Conservation (phyloP, 495 filamentous ascomycete species). For the Neurospora intermedia region DNA sequence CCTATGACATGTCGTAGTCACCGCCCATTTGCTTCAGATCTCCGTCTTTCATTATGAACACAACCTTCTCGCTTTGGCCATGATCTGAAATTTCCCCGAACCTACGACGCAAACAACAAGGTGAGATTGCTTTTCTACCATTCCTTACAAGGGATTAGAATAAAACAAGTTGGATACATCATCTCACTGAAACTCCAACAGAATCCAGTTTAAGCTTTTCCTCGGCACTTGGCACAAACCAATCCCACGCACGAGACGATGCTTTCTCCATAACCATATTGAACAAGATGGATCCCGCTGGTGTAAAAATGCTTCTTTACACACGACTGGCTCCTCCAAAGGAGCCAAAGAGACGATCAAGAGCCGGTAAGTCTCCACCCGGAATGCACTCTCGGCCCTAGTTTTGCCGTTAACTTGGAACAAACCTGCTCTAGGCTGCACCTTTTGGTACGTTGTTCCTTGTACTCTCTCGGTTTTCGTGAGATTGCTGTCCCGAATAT, state of each 20-base stretch:
- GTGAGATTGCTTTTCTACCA: too few relatives aligned
- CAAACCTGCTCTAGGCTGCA: constrained; percentile 35
- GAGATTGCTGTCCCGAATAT: not conserved
- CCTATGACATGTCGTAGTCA: not conserved
- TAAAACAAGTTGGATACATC: not conserved
- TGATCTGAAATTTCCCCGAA: too few relatives aligned
- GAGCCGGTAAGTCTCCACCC: constrained; percentile 43
- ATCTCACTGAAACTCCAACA: not conserved
- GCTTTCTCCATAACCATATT: not conserved
- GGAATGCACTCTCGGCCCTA: not conserved
- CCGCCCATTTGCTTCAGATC: not conserved
- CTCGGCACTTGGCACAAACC: not conserved
- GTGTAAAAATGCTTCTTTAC: constrained; percentile 43
- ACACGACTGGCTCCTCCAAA: constrained; percentile 47
- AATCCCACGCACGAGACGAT: not conserved
- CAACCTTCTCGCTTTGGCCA: not conserved
- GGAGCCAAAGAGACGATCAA: constrained; percentile 48
- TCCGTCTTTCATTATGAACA: not conserved
- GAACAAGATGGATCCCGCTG: not conserved
- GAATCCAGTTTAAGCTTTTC: not conserved
- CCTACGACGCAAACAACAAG: too few relatives aligned
- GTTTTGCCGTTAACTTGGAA: constrained; percentile 5
- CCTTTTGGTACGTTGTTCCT: constrained; percentile 40
- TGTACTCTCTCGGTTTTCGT: not conserved
- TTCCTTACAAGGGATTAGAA: too few relatives aligned